A percentile compares a stretch with the other conserved stretches of the same genome.
Evolutionary conservation across 495 filamentous ascomycete genomes (phyloP).

Genomic region (Emericellopsis terricola): DNA sequence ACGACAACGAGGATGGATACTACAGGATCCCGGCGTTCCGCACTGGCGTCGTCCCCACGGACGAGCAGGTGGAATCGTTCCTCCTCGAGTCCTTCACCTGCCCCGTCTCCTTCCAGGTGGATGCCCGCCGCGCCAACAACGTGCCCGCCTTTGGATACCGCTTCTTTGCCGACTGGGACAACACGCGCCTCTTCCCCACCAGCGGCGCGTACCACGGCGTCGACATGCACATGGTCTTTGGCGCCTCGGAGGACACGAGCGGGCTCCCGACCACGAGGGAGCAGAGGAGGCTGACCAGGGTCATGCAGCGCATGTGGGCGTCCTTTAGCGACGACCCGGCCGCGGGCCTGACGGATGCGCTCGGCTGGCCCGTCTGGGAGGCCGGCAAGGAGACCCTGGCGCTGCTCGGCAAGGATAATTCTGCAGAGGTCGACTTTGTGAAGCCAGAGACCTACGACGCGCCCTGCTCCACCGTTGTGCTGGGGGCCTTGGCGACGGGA

Average conservation of each 20-base stretch:
- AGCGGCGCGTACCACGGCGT: slow-evolving; percentile 33
- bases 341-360: background rate
- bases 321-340: slow-evolving; percentile 14
- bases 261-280: slow-evolving; percentile 15
- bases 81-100: slow-evolving; percentile 25
- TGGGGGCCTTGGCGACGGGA: background rate
- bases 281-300: slow-evolving; percentile 8
- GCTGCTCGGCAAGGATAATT: background rate
- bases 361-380: slow-evolving; percentile 1
- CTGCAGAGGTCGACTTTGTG: slow-evolving; percentile 1
- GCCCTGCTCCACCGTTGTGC: background rate
- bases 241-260: slow-evolving; percentile 18
- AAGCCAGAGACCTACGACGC: background rate
- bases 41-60: slow-evolving; percentile 9
- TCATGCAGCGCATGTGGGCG: slow-evolving; percentile 25
- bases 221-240: slow-evolving; percentile 32
- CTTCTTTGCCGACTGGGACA: slow-evolving; percentile 27
- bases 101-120: slow-evolving; percentile 12
- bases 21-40: slow-evolving; percentile 11
- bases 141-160: slow-evolving; percentile 24
- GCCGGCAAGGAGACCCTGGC: background rate
- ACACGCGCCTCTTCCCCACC: slow-evolving; percentile 19
- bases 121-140: slow-evolving; percentile 8
- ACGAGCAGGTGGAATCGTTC: slow-evolving; percentile 9
- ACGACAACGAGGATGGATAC: slow-evolving; percentile 2